Percentiles rank a stretch among this genome's conserved stretches.
phyloP scores from a whole-genome alignment of 768 basidiomycete species.

The Boletus subparvulus region DNA sequence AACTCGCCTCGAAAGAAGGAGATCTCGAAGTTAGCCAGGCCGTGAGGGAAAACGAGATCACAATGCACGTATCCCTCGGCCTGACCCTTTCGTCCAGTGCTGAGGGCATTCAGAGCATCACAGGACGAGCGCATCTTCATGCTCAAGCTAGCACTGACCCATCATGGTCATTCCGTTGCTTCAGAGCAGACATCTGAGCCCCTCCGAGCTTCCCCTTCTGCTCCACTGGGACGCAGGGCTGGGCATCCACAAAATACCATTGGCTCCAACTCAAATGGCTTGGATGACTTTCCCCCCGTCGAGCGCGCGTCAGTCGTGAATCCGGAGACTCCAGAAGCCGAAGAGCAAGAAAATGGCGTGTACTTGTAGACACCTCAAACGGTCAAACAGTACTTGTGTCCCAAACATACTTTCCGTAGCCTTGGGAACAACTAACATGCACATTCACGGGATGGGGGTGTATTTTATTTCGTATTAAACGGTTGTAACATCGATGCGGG shows the following conservation, averaged over 20 bases:
- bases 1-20: slow-evolving; percentile 33
- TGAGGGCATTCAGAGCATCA: slow-evolving; percentile 52
- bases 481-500: not conserved
- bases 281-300: slow-evolving; percentile 6
- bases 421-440: not conserved
- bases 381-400: not conserved
- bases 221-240: not conserved
- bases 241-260: slow-evolving; percentile 3
- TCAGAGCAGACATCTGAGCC: slow-evolving; percentile 12
- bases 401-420: not conserved
- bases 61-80: slow-evolving; percentile 54
- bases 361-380: slow-evolving; percentile 25
- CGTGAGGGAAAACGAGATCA: slow-evolving; percentile 66
- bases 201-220: not conserved
- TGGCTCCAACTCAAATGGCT: slow-evolving; percentile 14
- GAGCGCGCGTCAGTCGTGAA: not conserved
- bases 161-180: slow-evolving; percentile 55
- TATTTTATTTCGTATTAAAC: not conserved
- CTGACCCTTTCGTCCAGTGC: slow-evolving; percentile 3
- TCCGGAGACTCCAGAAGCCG: not conserved
- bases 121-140: slow-evolving; percentile 77
- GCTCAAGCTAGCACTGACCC: slow-evolving; percentile 59
- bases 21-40: slow-evolving; percentile 63
- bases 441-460: not conserved
- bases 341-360: slow-evolving; percentile 19